A percentile compares a stretch with the other conserved stretches of the same genome.
These are phyloP conservation scores for Botrytis medusae DNA, from an alignment of 2,329 filamentous ascomycete genomes.

Conservation along the genomic window DNA sequence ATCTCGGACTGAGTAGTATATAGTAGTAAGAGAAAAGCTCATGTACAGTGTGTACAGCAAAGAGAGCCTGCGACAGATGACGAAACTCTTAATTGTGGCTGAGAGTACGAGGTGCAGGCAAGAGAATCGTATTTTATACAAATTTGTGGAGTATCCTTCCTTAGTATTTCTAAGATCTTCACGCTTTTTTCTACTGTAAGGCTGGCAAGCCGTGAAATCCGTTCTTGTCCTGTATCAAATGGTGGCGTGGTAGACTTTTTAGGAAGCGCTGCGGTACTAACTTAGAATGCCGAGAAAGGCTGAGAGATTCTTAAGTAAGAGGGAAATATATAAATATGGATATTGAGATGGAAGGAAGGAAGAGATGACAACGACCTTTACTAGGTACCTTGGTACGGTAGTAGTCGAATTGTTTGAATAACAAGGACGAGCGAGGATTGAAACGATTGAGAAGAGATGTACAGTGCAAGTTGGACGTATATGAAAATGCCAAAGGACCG, in stretches of 20 bases:
- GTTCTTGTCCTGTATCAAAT: slow-evolving; percentile 10
- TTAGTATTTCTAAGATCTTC: slow-evolving; percentile 17
- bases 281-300: not conserved
- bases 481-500: not conserved
- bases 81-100: slow-evolving; percentile 13
- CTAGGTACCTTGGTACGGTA: not conserved
- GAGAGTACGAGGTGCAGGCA: not conserved
- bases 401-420: not conserved
- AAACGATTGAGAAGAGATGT: not conserved
- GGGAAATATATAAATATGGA: not conserved
- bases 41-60: not conserved
- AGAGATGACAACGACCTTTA: not conserved
- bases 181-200: slow-evolving; percentile 16
- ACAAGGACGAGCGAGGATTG: not conserved
- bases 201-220: not conserved
- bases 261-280: not conserved
- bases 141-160: slow-evolving; percentile 11
- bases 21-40: not conserved
- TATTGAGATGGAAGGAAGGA: not conserved
- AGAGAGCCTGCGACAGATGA: slow-evolving; percentile 11
- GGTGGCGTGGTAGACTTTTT: not conserved
- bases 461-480: not conserved
- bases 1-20: not conserved
- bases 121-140: not conserved
- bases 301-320: not conserved